Conservation (phyloP, 176 grass and related monocot genomes). For the Dactylis glomerata region DNA sequence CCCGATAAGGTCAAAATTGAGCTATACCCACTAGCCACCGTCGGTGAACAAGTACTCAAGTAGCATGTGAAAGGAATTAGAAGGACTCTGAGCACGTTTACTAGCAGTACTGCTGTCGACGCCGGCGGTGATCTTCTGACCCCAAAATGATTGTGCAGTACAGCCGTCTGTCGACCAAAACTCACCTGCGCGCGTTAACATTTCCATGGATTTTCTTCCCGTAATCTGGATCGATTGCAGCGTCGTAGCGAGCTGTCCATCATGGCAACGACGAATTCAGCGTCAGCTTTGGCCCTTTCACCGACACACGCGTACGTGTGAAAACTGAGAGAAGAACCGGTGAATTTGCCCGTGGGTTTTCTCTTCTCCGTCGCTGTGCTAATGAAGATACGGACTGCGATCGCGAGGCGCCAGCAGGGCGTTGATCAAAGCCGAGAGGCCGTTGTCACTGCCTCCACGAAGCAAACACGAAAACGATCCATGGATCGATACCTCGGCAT, state of each 20-base stretch:
- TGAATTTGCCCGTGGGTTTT: background rate
- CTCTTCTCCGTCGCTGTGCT: background rate
- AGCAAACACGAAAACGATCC: conserved; percentile 33
- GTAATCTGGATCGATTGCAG: background rate
- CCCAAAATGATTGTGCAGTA: background rate
- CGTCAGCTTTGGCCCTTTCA: background rate
- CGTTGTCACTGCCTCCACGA: background rate
- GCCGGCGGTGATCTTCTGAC: background rate
- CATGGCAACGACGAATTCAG: background rate
- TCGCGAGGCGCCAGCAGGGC: background rate
- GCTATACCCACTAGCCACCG: background rate
- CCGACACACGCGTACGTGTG: background rate
- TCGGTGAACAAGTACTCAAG: background rate
- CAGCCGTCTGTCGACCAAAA: background rate
- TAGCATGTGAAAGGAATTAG: background rate
- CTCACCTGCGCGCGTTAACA: background rate
- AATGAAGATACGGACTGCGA: background rate
- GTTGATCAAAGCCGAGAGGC: background rate
- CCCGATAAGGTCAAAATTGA: background rate
- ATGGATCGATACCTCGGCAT: background rate
- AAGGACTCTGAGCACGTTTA: background rate
- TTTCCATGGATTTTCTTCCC: background rate
- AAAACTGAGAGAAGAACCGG: background rate
- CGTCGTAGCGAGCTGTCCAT: background rate
- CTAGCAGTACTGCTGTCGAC: background rate